Evolutionary conservation across 768 basidiomycete genomes (phyloP), one percentile per base, ranked within the genome.

Genomic region (Tulasnella sp.): DNA sequence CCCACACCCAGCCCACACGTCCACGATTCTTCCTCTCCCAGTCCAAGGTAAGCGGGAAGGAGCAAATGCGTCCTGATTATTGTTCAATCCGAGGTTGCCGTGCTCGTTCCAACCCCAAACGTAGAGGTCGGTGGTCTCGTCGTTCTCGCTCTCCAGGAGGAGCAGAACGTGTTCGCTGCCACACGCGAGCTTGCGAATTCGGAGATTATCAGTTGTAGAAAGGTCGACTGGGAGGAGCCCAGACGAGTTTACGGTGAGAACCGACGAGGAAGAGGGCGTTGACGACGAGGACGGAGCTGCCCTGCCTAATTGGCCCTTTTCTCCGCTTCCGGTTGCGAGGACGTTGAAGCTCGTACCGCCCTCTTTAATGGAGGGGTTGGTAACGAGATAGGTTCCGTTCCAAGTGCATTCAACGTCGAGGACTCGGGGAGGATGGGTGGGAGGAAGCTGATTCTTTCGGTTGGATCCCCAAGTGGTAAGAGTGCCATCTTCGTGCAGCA

Each of bases 51-150:
- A 72, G 81, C 75, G 15, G 81, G 73, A 5, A 71, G 79, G 15
- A 85, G 82, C 20, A 92, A 91, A 79, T 11, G 88, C 83, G 81
- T 95, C 91, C 3, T 86, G 84, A 5, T 88, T 89, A 46, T 87
- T 85, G 0, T 90, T 91, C 32, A 89, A 82, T 0, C 93, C 95
- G 37, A 98, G 86, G 83, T 98, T 99, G 9, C 97, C 97, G 82
- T 98, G 97, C 83, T 99, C 97, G 83, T 98, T 99, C 96, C 97
- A 99, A 0, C 97, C 97, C 94, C 96, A 98, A 0, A 90, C 93
- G 89, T 90, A 93, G 0, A 96, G 88, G 80, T 89, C 87, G 0
- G 81, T 79, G 73, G 79, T 77, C 1, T 16, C 29, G 5, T 32
- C 57, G 39, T 37, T 69, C 5, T 39, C 73, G 11, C 74, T 75